Evolutionary conservation across 2,329 filamentous ascomycete genomes (phyloP).

Genomic region (Sarocladium oryzae): DNA sequence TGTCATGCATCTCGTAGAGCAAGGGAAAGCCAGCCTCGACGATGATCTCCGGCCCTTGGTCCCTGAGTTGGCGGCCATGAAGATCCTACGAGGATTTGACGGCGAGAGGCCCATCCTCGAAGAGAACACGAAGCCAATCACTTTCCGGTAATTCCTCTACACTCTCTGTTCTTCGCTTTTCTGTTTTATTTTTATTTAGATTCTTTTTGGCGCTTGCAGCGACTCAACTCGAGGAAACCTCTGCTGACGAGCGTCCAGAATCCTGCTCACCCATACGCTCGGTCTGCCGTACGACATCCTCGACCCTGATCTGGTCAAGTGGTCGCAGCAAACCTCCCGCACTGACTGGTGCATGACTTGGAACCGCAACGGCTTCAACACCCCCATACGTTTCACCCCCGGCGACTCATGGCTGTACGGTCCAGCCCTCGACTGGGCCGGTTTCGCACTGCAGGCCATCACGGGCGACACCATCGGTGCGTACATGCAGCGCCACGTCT

Average conservation of each 20-base stretch:
- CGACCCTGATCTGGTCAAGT: constrained; percentile 32
- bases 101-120: constrained; percentile 29
- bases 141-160: constrained; percentile 28
- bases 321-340: constrained; percentile 30
- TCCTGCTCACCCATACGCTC: constrained; percentile 42
- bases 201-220: no score
- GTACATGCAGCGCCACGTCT: constrained; percentile 31
- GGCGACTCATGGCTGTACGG: constrained; percentile 46
- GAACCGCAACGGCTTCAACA: constrained; percentile 30
- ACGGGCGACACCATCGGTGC: constrained; percentile 28
- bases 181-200: no score
- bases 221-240: no score
- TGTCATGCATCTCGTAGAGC: constrained; percentile 35
- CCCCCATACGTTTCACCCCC: constrained; percentile 37
- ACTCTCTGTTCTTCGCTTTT: no score
- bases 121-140: constrained; percentile 30
- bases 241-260: no score
- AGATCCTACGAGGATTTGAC: constrained; percentile 32
- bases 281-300: constrained; percentile 38
- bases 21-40: constrained; percentile 27
- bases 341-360: constrained; percentile 22
- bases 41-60: constrained; percentile 27
- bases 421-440: constrained; percentile 39
- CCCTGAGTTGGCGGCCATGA: constrained; percentile 26
- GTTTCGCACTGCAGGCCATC: constrained; percentile 33